Conservation (phyloP, 2,329 filamentous ascomycete species). For the Alternaria metachromatica region DNA sequence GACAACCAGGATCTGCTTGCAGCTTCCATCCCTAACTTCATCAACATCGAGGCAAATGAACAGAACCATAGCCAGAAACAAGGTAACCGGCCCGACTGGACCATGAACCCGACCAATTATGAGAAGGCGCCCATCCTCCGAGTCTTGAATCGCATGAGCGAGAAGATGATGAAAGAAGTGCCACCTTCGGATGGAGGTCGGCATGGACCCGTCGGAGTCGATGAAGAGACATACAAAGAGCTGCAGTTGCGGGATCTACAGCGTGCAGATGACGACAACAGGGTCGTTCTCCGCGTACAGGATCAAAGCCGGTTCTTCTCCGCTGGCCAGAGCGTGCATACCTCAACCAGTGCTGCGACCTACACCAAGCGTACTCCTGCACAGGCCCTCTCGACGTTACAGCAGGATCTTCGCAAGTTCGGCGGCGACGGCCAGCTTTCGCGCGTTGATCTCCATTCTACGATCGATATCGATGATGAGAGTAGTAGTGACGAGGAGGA, state of each 20-base stretch:
- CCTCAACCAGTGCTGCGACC: conserved; percentile 58
- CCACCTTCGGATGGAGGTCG: conserved; percentile 76
- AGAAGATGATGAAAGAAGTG: conserved; percentile 91
- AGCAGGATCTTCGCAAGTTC: conserved; percentile 64
- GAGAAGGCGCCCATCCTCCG: conserved; percentile 87
- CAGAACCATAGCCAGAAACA: conserved; percentile 87
- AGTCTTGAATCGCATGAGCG: conserved; percentile 86
- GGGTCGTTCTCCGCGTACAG: conserved; percentile 84
- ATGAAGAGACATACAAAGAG: conserved; percentile 76
- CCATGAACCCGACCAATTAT: conserved; percentile 79
- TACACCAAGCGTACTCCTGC: conserved; percentile 74
- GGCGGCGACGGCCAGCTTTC: conserved; percentile 40
- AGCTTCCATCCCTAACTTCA: conserved; percentile 81
- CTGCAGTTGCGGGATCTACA: conserved; percentile 81
- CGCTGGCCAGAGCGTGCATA: conserved; percentile 51
- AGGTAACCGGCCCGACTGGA: conserved; percentile 86
- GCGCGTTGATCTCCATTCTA: conserved; percentile 64
- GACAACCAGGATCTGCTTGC: conserved; percentile 56
- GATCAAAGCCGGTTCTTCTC: conserved; percentile 87
- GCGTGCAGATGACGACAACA: conserved; percentile 74
- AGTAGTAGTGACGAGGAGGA: conserved; percentile 63
- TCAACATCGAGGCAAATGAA: conserved; percentile 93
- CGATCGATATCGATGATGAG: conserved; percentile 73
- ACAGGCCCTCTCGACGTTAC: conserved; percentile 70
- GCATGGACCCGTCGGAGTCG: conserved; percentile 69